Evolutionary conservation across 176 grass and related monocot genomes (phyloP), one percentile per base, ranked within the genome.

Genomic region (Rhipidocladum racemiflorum): DNA sequence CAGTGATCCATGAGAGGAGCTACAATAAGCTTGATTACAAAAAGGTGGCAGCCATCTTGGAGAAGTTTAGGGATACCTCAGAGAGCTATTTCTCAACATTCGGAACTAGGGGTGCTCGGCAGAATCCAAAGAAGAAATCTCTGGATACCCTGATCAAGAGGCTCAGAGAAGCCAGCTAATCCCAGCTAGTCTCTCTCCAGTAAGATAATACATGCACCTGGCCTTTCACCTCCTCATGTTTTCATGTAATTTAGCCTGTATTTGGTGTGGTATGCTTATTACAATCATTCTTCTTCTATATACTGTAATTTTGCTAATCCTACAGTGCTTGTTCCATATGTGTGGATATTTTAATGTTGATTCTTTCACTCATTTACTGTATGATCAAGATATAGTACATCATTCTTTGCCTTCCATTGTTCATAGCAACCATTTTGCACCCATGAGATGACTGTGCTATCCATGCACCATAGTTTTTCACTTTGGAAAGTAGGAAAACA

Each of bases 21-120:
- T 99, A 99, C 62, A 92, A 89, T 74, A 93, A 95, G 93, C 90
- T 99, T 42, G 97, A 99, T 93, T 50, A 95, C 65, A 99, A 91
- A 87, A 99, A 99, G 65, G 89, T 99, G 21, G 83, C 81, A 30
- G 59, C 81, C 20, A 92, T 99, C 83, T 95, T 85, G 0, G 91
- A 99, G 90, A 99, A 99, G 72, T 99, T 99, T 62, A 93, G 93
- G 74, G 97, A 99, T 91, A 70, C 92, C 29, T 96, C 97, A 17
- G 97, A 99, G 81, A 85, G 97, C 51, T 95, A 95, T 73, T 99
- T 99, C 60, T 70, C 89, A 21, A 88, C 89, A 51, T 99, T 99
- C 1, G 93, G 96, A 68, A 87, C 92, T 49, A 99, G 97, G 74
- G 85, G 88, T 70, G 72, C 68, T 7, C 89, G 88, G 85, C 88